Evolutionary conservation across 2,329 filamentous ascomycete genomes (phyloP), one percentile per base, ranked within the genome.

Genomic region (Sodiomyces alkalinus): DNA sequence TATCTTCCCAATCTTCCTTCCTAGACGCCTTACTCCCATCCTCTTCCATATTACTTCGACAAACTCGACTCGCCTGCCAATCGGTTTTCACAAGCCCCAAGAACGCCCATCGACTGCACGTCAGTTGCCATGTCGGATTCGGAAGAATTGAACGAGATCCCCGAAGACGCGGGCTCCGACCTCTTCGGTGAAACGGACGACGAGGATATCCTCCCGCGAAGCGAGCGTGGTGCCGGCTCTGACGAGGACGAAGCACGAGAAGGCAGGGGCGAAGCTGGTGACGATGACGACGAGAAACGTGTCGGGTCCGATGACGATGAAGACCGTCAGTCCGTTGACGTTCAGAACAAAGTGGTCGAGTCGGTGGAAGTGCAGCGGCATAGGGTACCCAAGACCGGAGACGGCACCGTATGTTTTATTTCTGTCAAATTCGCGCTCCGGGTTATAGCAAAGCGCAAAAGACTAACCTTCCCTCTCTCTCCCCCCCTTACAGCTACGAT

Each of bases 321-420:
- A 5, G 52, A 56, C 7, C 57, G 59, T 10, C 56, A 60, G 28
- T 35, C 27, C 19, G 54, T 60, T 31, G 56, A 55, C 40, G 63
- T 60, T 13, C 57, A 60, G 35, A 57, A 69, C 38, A 66, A 65
- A 38, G 58, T 69, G 29, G 64, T 80, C 29, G 65, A 73, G 53
- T 71, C 74, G 28, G 58, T 76, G 26, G 66, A 70, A 26, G 56
- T 83, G 26, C 74, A 68, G 42, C 67, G 80, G 25, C 80, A 86
- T 47, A 63, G 70, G 28, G 57, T 76, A 10, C 66, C 77, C 20
- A 73, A 67, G 38, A 25, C 16, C 23, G 21, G 15, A 13, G 75
- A 85, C 45, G 74, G 74, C 44, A 68, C 71, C 48, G 78, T 85
- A 56, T 26, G 15, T 14, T 22, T 19, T 12, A 17, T 29, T 19